Conservation (phyloP, 192 early-diverging fungal species). For the Coemansia aciculifera region DNA sequence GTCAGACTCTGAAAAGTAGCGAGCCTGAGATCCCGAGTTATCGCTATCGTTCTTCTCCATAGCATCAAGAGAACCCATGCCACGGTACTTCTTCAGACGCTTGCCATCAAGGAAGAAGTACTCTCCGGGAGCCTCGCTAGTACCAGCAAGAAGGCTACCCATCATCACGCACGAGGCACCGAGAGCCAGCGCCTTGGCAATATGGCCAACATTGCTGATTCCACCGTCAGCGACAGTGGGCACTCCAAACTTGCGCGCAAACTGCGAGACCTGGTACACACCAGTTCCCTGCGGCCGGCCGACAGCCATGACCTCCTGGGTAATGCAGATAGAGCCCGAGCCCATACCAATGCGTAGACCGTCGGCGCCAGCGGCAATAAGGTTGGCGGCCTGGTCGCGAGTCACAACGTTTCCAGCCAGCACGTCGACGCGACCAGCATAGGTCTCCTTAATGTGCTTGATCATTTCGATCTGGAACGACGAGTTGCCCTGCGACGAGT, state of each 20-base stretch:
- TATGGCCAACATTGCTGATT: slow-evolving; percentile 95
- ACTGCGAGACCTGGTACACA: slow-evolving; percentile 94
- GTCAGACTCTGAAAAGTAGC: slow-evolving; percentile 98
- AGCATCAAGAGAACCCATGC: slow-evolving; percentile 98
- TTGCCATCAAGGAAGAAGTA: slow-evolving; percentile 99
- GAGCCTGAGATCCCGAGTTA: slow-evolving; percentile 78
- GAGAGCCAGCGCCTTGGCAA: slow-evolving; percentile 92
- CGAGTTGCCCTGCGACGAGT: slow-evolving; percentile 97
- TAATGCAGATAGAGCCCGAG: slow-evolving; percentile 96
- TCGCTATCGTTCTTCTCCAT: slow-evolving; percentile 70
- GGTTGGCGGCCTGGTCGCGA: slow-evolving; percentile 85
- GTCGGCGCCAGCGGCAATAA: slow-evolving; percentile 94
- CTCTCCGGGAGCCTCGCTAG: slow-evolving; percentile 92
- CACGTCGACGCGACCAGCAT: slow-evolving; percentile 74
- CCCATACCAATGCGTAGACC: slow-evolving; percentile 97
- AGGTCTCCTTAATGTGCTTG: slow-evolving; percentile 86
- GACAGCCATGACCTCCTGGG: slow-evolving; percentile 98
- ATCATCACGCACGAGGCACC: slow-evolving; percentile 99
- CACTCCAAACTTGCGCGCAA: slow-evolving; percentile 88
- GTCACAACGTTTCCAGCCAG: slow-evolving; percentile 98
- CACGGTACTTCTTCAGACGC: slow-evolving; percentile 97
- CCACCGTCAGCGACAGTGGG: slow-evolving; percentile 98
- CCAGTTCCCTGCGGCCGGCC: slow-evolving; percentile 97
- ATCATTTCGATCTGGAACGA: slow-evolving; percentile 94
- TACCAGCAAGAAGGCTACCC: slow-evolving; percentile 95